Evolutionary conservation across 1,284 basidiomycete genomes (phyloP), one percentile per base, ranked within the genome.

Genomic region (Fistulinella cinereoalba): DNA sequence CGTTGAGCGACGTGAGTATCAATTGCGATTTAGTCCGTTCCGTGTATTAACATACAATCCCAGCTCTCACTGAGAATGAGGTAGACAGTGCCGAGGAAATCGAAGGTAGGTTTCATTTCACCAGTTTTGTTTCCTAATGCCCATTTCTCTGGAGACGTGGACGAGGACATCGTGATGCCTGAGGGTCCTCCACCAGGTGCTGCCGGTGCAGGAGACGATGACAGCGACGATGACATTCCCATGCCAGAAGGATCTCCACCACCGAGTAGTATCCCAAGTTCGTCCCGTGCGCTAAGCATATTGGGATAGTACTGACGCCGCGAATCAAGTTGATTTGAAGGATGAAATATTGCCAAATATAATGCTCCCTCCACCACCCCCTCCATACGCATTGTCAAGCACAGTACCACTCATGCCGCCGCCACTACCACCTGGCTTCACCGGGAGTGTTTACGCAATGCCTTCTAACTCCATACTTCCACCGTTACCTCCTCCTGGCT

Each of bases 191-290:
- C 66, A 27, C 65, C 89, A 2, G 74, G 72, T 44, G 58, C 63
- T 22, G 54, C 60, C 19, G 72, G n/a, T 5, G n/a, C 12, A 29
- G 28, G 76, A 41, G 51, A 50, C 25, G 40, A 27, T 19, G 73
- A 73, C 23, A 78, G 73, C 39, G 88, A 92, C 49, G 87, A 91
- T 55, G 91, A 92, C 49, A 92, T 94, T 36, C 80, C 81, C 12
- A 85, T 95, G 83, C 92, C 92, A 9, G 85, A 86, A 44, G 91
- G 85, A 0, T 87, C 84, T 32, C 86, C 86, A 25, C 89, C 89
- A 0, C 88, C 89, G n/a, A n/a, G 31, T 18, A 18, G 18, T 15
- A n/a, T 6, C 4, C 31, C 27, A 56, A 50, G 62, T 56, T 51
- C 45, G 47, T 56, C 43, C 42, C 41, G 36, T 44, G 33, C 38